Conservation (phyloP, 148 eudicot species). For the Tetragonia tetragonoides region DNA sequence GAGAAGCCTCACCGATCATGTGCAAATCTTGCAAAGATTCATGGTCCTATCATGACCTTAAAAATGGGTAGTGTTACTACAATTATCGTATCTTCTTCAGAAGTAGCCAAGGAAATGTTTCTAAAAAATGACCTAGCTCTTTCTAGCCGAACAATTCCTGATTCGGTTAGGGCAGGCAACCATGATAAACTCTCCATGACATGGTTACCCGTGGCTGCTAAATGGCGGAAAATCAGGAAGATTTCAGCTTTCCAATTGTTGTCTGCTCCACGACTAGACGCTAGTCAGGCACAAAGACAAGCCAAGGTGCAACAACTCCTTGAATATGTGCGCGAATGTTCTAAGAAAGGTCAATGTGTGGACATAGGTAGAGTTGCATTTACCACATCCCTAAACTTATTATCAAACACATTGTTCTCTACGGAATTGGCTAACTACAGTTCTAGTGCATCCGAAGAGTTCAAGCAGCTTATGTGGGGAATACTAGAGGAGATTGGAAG, state of each 20-base stretch:
- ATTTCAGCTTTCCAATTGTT: constrained; percentile 26
- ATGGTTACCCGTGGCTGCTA: constrained; percentile 24
- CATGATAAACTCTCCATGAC: constrained; percentile 32
- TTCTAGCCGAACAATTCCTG: constrained; percentile 33
- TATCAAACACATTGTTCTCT: constrained; percentile 29
- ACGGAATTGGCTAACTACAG: constrained; percentile 20
- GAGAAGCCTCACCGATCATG: constrained; percentile 47
- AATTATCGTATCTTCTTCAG: constrained; percentile 38
- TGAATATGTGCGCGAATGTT: constrained; percentile 13
- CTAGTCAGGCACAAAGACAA: constrained; percentile 21
- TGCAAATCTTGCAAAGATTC: constrained; percentile 35
- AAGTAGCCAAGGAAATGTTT: constrained; percentile 44
- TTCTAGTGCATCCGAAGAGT: constrained; percentile 28
- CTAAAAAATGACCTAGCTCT: constrained; percentile 29
- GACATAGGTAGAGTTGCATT: constrained; percentile 28
- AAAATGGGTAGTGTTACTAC: constrained; percentile 43
- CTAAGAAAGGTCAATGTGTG: constrained; percentile 2
- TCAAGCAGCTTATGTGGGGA: constrained; percentile 33
- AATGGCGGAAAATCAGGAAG: constrained; percentile 29
- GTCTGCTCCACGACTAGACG: constrained; percentile 24
- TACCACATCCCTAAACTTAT: constrained; percentile 26
- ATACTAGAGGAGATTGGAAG: constrained; percentile 42
- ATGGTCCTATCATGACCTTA: constrained; percentile 46
- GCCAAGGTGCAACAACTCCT: constrained; percentile 28
- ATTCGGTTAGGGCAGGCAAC: constrained; percentile 28